Evolutionary conservation across 2,329 filamentous ascomycete species (phyloP).

Genomic region (Aspergillus pseudoglaucus): DNA sequence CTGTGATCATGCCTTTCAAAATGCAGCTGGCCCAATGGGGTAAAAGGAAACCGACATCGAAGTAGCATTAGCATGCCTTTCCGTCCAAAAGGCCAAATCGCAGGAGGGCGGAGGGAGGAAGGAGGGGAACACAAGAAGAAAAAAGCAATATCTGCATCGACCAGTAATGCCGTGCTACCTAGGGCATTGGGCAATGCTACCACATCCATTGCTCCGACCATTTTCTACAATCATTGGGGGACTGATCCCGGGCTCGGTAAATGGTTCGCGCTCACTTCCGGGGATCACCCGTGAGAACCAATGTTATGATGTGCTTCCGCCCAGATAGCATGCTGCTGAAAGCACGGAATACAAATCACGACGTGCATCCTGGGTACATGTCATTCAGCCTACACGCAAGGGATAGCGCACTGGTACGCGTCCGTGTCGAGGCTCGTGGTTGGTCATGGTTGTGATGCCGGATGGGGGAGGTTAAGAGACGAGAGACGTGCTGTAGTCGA

Average conservation of each 20-base stretch:
- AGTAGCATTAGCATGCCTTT: background rate
- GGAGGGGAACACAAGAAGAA: background rate
- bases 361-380: too few species aligned
- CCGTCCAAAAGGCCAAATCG: background rate
- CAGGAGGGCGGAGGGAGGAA: background rate
- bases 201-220: background rate
- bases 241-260: background rate
- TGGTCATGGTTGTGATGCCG: background rate
- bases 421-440: background rate
- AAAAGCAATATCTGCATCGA: background rate
- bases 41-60: background rate
- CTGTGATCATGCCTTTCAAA: too few species aligned
- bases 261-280: background rate
- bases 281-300: too few species aligned
- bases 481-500: background rate
- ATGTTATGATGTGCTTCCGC: too few species aligned
- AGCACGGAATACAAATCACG: background rate
- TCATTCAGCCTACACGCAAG: too few species aligned
- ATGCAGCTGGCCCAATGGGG: background rate
- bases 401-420: background rate
- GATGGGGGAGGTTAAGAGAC: background rate
- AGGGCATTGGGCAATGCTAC: background rate
- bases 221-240: background rate
- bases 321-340: too few species aligned
- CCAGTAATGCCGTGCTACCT: background rate